Percentiles rank a stretch among this genome's conserved stretches.
Conservation (phyloP, 352 stramenopile genomes). For the Phytophthora tubulina region DNA sequence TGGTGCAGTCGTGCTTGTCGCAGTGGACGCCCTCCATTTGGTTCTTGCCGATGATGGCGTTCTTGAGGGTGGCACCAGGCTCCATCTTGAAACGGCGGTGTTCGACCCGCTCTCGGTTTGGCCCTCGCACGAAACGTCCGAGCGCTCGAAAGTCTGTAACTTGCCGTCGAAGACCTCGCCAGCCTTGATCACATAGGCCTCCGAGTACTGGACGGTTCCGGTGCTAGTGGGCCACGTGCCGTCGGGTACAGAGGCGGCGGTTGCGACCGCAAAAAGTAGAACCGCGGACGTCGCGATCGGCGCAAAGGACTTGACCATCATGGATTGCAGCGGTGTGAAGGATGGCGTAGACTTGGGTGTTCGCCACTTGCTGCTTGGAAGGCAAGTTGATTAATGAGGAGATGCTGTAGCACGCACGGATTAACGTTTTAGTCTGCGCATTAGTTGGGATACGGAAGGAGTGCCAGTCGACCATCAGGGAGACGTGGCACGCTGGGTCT, state of each 20-base stretch:
- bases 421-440: background rate
- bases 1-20: slow-evolving; percentile 15
- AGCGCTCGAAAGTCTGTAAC: slow-evolving; percentile 66
- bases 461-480: background rate
- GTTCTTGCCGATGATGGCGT: slow-evolving; percentile 30
- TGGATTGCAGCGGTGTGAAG: slow-evolving; percentile 5
- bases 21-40: slow-evolving; percentile 29
- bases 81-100: slow-evolving; percentile 46
- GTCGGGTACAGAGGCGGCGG: slow-evolving; percentile 18
- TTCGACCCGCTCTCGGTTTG: slow-evolving; percentile 28
- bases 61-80: slow-evolving; percentile 22
- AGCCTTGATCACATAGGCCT: slow-evolving; percentile 42
- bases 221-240: slow-evolving; percentile 29
- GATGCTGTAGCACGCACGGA: background rate
- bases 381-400: background rate
- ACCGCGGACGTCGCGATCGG: slow-evolving; percentile 9
- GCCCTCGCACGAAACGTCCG: slow-evolving; percentile 47
- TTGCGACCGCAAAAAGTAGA: slow-evolving; percentile 10
- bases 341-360: background rate
- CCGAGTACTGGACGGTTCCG: slow-evolving; percentile 25
- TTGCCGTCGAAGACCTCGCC: slow-evolving; percentile 35
- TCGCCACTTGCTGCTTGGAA: background rate
- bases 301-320: slow-evolving; percentile 22
- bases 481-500: background rate
- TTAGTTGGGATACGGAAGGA: slow-evolving; percentile 2